These are phyloP conservation scores for Ceratobasidium sp. DNA, from an alignment of 1,284 basidiomycete species.

Conservation along the genomic window DNA sequence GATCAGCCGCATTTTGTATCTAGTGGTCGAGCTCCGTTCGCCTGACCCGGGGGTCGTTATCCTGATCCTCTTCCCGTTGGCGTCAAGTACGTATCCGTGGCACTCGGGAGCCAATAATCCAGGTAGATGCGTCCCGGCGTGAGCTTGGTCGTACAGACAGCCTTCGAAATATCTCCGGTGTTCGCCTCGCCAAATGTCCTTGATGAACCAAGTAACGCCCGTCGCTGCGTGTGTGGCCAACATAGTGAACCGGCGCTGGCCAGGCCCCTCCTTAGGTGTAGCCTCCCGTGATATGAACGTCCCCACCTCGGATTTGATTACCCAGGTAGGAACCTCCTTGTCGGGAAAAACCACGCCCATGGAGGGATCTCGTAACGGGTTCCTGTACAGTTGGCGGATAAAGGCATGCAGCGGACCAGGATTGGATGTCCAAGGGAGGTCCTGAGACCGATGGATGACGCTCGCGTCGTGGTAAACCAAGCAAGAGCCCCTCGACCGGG, in stretches of 20 bases:
- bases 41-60: not conserved
- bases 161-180: constrained; percentile 4
- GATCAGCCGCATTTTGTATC: not conserved
- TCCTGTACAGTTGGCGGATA: not conserved
- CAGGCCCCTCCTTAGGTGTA: not conserved
- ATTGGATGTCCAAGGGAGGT: not conserved
- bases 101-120: not conserved
- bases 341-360: not conserved
- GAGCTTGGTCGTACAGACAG: not conserved
- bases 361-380: not conserved
- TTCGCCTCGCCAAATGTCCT: constrained; percentile 1
- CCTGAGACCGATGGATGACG: not conserved
- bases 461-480: not conserved
- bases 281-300: not conserved
- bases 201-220: not conserved
- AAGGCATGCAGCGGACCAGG: not conserved
- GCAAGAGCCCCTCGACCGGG: not conserved
- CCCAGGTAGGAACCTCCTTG: not conserved
- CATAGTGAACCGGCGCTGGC: not conserved
- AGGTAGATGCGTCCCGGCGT: not conserved
- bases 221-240: not conserved
- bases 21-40: not conserved
- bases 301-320: not conserved
- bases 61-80: not conserved
- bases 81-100: not conserved